phyloP scores from a whole-genome alignment of 2,329 filamentous ascomycete species.

The Lachnellula willkommii region DNA sequence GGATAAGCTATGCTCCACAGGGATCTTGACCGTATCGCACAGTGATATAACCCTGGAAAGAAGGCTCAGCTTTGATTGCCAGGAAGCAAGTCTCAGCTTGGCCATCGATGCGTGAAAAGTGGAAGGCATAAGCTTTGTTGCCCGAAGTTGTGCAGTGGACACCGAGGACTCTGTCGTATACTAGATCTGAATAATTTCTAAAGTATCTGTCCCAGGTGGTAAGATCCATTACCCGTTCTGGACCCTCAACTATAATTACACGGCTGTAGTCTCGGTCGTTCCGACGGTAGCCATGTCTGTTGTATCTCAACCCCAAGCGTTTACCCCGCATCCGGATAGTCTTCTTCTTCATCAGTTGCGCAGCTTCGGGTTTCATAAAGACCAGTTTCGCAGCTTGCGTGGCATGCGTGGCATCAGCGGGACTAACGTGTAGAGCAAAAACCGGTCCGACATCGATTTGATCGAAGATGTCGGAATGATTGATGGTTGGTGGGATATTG shows the following conservation, averaged over 20 bases:
- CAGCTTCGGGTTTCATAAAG: slow-evolving; percentile 14
- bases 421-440: slow-evolving; percentile 12
- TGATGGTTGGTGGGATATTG: slow-evolving; percentile 10
- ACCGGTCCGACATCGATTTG: slow-evolving; percentile 17
- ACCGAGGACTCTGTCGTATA: slow-evolving; percentile 2
- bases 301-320: slow-evolving; percentile 6
- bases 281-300: slow-evolving; percentile 10
- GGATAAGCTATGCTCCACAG: not conserved
- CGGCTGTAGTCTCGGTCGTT: slow-evolving; percentile 4
- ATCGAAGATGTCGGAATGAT: slow-evolving; percentile 13
- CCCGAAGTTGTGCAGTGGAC: not conserved
- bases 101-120: slow-evolving; percentile 17
- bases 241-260: slow-evolving; percentile 12
- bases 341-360: slow-evolving; percentile 1
- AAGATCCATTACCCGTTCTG: slow-evolving; percentile 8
- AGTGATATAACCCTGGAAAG: not conserved
- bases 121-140: slow-evolving; percentile 9
- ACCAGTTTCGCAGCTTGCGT: slow-evolving; percentile 18
- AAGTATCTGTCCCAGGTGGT: slow-evolving; percentile 14
- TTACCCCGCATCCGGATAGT: slow-evolving; percentile 1
- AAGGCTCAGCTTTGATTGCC: slow-evolving; percentile 1
- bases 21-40: slow-evolving; percentile 1
- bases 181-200: slow-evolving; percentile 2
- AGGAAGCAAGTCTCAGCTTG: slow-evolving; percentile 13
- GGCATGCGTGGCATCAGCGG: slow-evolving; percentile 3